Percentiles rank a stretch among this genome's conserved stretches.
These are phyloP conservation scores for Trichoderma sp. DNA, from an alignment of 2,329 filamentous ascomycete genomes.

Conservation along the genomic window DNA sequence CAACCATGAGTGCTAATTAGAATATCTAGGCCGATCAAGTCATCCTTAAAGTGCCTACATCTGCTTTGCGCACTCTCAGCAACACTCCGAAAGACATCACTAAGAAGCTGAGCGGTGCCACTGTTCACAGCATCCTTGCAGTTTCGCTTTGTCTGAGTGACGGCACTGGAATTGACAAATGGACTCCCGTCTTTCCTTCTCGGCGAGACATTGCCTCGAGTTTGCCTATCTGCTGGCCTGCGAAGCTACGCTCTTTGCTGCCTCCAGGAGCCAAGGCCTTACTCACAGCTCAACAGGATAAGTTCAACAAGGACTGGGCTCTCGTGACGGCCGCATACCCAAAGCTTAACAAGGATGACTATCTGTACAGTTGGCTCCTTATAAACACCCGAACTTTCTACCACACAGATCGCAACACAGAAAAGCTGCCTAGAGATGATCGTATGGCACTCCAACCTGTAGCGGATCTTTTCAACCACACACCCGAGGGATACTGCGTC, in stretches of 20 bases:
- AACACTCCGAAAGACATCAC: slow-evolving; percentile 57
- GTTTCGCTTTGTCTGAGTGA: slow-evolving; percentile 61
- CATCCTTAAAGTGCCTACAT: slow-evolving; percentile 65
- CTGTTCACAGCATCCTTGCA: slow-evolving; percentile 73
- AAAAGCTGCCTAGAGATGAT: slow-evolving; percentile 51
- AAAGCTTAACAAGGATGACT: slow-evolving; percentile 41
- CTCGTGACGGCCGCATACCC: slow-evolving; percentile 34
- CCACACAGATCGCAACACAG: slow-evolving; percentile 49
- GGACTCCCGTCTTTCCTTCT: slow-evolving; percentile 69
- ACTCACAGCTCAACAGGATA: slow-evolving; percentile 53
- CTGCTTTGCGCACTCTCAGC: slow-evolving; percentile 64
- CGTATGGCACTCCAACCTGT: slow-evolving; percentile 71
- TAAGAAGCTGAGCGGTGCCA: slow-evolving; percentile 52
- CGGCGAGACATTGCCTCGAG: slow-evolving; percentile 54
- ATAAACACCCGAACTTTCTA: slow-evolving; percentile 66
- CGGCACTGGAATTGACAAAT: slow-evolving; percentile 51
- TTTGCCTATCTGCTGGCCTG: slow-evolving; percentile 52
- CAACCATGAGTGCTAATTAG: not conserved
- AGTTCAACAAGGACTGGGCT: slow-evolving; percentile 46
- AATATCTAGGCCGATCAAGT: slow-evolving; percentile 46
- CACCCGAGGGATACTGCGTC: slow-evolving; percentile 53
- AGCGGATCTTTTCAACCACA: slow-evolving; percentile 70
- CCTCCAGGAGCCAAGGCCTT: slow-evolving; percentile 46
- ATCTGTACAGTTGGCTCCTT: slow-evolving; percentile 58
- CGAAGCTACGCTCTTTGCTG: slow-evolving; percentile 45